phyloP scores from a whole-genome alignment of 2,329 filamentous ascomycete species.

The Epichloe hybrida region DNA sequence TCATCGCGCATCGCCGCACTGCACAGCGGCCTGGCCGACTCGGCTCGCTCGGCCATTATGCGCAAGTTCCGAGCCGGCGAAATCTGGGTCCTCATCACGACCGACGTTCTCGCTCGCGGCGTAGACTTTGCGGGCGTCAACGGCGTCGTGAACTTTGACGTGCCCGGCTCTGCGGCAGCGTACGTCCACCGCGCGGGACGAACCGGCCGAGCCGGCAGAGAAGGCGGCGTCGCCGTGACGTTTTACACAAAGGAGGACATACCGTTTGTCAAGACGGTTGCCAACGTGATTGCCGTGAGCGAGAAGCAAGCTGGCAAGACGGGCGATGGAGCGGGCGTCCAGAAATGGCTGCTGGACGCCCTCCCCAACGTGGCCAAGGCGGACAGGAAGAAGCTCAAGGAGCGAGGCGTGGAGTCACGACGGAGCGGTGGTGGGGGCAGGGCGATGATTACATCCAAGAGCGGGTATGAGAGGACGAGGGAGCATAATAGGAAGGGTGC shows the following conservation, averaged over 20 bases:
- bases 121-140: constrained; percentile 94
- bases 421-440: constrained; percentile 22
- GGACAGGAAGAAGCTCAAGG: constrained; percentile 70
- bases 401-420: constrained; percentile 65
- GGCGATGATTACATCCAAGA: constrained; percentile 70
- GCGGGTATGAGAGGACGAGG: constrained; percentile 56
- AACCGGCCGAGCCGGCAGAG: constrained; percentile 75
- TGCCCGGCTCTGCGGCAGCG: constrained; percentile 75
- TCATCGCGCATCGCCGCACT: constrained; percentile 75
- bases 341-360: constrained; percentile 79
- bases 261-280: constrained; percentile 75
- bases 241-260: constrained; percentile 95
- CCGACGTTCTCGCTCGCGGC: constrained; percentile 80
- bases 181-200: constrained; percentile 92
- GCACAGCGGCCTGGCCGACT: constrained; percentile 72
- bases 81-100: constrained; percentile 94
- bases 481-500: constrained; percentile 55
- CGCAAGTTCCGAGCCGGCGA: constrained; percentile 80
- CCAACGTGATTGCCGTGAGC: constrained; percentile 77
- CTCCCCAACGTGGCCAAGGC: constrained; percentile 74
- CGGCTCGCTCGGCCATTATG: constrained; percentile 68
- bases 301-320: constrained; percentile 53
- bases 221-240: constrained; percentile 81
- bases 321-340: constrained; percentile 45
- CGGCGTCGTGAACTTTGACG: constrained; percentile 94